These are phyloP conservation scores for Prunus salicina DNA, from an alignment of 306 rosid species.

Conservation along the genomic window DNA sequence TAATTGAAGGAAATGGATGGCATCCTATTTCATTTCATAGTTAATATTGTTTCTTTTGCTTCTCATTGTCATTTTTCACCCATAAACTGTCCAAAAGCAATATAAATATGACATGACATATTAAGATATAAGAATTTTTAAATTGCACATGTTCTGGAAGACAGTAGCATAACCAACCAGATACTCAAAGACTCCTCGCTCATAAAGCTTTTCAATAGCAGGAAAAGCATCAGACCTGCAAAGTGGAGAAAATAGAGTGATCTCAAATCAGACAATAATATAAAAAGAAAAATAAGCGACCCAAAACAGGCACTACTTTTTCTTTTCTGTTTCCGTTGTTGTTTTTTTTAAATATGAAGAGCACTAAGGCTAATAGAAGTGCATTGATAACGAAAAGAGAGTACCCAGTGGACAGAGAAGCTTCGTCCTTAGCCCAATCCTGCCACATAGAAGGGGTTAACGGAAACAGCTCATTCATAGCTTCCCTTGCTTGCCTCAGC, in stretches of 20 bases:
- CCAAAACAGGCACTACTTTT: neutral
- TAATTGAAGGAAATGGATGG: neutral
- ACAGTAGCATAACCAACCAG: constrained; percentile 52
- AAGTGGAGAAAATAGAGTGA: neutral
- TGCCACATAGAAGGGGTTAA: constrained; percentile 79
- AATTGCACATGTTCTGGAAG: neutral
- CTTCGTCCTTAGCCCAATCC: constrained; percentile 85
- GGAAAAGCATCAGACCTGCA: constrained; percentile 53
- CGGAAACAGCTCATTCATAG: constrained; percentile 68
- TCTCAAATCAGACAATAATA: neutral
- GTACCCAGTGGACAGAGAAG: constrained; percentile 58
- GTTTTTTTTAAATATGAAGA: neutral
- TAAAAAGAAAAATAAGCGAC: neutral
- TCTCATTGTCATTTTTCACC: neutral
- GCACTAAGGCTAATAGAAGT: neutral
- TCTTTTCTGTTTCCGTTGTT: neutral
- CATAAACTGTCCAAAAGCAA: neutral
- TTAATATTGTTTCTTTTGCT: neutral
- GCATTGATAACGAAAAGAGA: neutral
- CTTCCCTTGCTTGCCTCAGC: constrained; percentile 74
- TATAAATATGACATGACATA: neutral
- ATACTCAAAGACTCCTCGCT: constrained; percentile 72
- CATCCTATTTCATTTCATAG: neutral
- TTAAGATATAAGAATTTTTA: neutral
- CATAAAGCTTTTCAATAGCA: constrained; percentile 57